phyloP scores from a whole-genome alignment of 106 monocot species.

The Chionographis japonica region DNA sequence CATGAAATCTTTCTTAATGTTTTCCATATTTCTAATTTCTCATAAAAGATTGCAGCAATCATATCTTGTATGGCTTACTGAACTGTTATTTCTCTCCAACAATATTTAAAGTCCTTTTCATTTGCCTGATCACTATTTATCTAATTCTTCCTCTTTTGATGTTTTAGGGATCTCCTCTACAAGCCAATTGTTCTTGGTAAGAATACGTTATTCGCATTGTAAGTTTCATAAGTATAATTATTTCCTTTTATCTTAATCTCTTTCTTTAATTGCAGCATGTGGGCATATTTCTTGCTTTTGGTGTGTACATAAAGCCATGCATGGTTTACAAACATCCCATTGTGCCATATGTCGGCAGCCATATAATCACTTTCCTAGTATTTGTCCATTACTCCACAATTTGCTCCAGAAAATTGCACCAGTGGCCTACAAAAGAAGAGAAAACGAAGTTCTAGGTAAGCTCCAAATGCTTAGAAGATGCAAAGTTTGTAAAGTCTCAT shows the following conservation, averaged over 20 bases:
- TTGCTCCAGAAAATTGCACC: constrained; percentile 70
- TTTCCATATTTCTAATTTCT: no score
- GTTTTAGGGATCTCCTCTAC: constrained; percentile 64
- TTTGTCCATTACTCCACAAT: constrained; percentile 65
- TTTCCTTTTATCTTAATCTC: background rate
- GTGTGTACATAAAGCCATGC: constrained; percentile 85
- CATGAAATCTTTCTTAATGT: no score
- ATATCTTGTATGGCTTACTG: no score
- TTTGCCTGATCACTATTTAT: background rate
- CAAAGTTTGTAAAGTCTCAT: no score
- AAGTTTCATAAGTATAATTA: background rate
- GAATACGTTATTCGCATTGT: constrained; percentile 9
- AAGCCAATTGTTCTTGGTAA: constrained; percentile 71
- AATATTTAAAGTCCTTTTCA: no score
- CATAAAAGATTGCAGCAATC: no score
- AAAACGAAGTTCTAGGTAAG: constrained; percentile 71
- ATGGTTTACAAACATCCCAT: constrained; percentile 38
- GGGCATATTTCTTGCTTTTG: constrained; percentile 95
- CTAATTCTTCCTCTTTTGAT: background rate
- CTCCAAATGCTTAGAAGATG: background rate
- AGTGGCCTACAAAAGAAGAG: constrained; percentile 63
- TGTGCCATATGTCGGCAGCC: constrained; percentile 70
- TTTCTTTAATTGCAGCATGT: constrained; percentile 53
- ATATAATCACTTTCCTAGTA: constrained; percentile 73
- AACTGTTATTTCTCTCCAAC: no score